Base-by-base conservation (phyloP, 148 eudicot genomes). In the Camellia japonica region DNA sequence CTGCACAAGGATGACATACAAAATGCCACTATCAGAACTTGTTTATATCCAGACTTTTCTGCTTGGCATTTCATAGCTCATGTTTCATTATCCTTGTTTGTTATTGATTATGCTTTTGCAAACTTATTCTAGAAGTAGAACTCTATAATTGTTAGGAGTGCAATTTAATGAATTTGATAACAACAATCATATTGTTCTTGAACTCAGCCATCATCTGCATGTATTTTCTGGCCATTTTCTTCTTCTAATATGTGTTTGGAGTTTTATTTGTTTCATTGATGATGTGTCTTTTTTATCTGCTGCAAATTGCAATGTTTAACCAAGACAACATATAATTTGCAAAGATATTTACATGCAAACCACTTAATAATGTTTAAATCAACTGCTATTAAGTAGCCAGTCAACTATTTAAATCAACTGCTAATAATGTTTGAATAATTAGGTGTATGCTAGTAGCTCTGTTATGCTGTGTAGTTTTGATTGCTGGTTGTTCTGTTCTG, bases 231-330 rank as follows among this genome's bases (percentile, higher is more conserved):
- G 3, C 47, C 2, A 30, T 30, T 30, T 30, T 46, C 15, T 60
- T 30, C 38, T 38, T 62, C 38, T 59, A 13, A 41, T n/a, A 20
- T 9, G 20, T 68, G 18, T 55, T 20, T 51, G 63, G 43, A 18
- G 52, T 20, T 75, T 13, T 73, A 47, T 60, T 23, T 70, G 71
- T 63, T 63, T 68, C 52, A 16, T 18, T 75, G 71, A 75, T 43
- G 18, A 19, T 7, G 10, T 78, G 44, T 46, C 42, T 56, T 76
- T 30, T 30, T 62, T 71, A 68, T 84, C 46, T 80, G 77, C 56
- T 81, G 77, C 38, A 30, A 1, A 30, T 30, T 30, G 38, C 78
- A 56, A 85, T 87, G 54, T 89, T 74, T 86, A 96, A 23, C 23
- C 23, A 0, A 23, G 23, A 23, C 23, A 23, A 23, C 23, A 23